Evolutionary conservation across 225 moss, liverwort and hornwort species (phyloP), one percentile per base, ranked within the genome.

Genomic region (Marchantia polymorpha): DNA sequence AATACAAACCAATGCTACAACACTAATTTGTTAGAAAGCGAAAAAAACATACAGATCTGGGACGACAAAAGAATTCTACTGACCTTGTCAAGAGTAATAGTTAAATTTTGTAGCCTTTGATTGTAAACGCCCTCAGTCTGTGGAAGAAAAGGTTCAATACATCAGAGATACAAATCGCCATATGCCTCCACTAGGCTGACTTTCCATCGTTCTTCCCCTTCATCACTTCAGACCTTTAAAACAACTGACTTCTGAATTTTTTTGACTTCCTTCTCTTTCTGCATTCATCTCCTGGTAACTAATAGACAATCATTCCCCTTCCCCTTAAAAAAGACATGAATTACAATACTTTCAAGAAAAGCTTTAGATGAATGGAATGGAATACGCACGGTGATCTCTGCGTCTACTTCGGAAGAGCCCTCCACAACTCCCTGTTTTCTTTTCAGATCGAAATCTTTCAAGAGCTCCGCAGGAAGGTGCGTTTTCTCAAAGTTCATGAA

Each of bases 31-130:
- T 58, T 3, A 22, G 3, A 73, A 1, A 52, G 10, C n/a, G 52
- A 12, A 52, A 3, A 19, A 77, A 47, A 66, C 12, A 52, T 30
- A 67, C 39, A 67, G 1, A 30, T 12, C 29, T 31, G 67, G 10
- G 3, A 53, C 15, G 39, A 50, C 25, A 1, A 8, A 75, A 26
- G 22, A 7, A 53, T 39, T 9, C 29, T n/a, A 72, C 85, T 58
- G 23, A 93, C 99, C 95, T 99, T 99, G 70, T 99, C 99, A 76
- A 99, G 87, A 75, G 99, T 99, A 72, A 99, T 99, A 59, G 99
- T 93, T 77, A 99, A 85, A 82, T 99, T 99, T 76, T 99, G 99
- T 82, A 99, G 90, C 72, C 99, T 90, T 83, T 95, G 95, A 82
- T 93, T 99, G 79, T 93, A 99, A 23, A 99, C 95, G 75, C 99